phyloP scores from a whole-genome alignment of 306 rosid species.

The Trifolium pratense region DNA sequence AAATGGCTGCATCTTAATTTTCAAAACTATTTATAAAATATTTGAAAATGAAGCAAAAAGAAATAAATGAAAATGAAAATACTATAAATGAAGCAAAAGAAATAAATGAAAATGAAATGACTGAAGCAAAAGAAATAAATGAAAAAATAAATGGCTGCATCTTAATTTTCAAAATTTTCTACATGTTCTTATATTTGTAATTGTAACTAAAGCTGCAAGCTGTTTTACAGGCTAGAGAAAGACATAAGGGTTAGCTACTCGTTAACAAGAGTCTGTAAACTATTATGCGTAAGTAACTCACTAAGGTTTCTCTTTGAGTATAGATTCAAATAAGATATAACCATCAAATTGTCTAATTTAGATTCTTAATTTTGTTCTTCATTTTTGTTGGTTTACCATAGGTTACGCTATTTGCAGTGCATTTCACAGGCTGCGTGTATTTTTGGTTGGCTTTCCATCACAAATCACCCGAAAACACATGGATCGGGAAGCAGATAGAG shows the following conservation, averaged over 20 bases:
- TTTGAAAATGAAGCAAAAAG: too few relatives aligned
- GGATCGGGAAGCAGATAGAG: conserved; percentile 63
- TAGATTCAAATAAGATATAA: background rate
- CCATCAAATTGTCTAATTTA: conserved; percentile 16
- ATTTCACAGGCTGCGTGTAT: conserved; percentile 85
- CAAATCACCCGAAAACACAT: conserved; percentile 54
- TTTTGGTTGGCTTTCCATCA: conserved; percentile 76
- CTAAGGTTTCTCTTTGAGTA: conserved; percentile 16
- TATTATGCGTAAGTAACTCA: conserved; percentile 67
- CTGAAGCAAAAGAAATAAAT: too few relatives aligned
- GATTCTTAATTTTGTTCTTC: conserved; percentile 22
- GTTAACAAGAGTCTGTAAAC: conserved; percentile 65
- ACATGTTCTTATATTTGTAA: background rate
- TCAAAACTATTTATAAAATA: background rate
- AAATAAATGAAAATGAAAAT: too few relatives aligned
- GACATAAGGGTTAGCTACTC: conserved; percentile 83
- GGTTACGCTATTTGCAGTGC: conserved; percentile 84
- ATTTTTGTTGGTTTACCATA: conserved; percentile 44
- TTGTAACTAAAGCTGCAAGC: conserved; percentile 18
- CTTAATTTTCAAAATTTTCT: too few relatives aligned
- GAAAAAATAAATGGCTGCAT: too few relatives aligned
- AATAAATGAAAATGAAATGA: too few relatives aligned
- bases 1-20: background rate
- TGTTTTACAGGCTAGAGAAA: conserved; percentile 77
- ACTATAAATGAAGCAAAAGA: too few relatives aligned